These are phyloP conservation scores for Annona cherimola DNA, from an alignment of 164 flowering plant species.

Conservation along the genomic window DNA sequence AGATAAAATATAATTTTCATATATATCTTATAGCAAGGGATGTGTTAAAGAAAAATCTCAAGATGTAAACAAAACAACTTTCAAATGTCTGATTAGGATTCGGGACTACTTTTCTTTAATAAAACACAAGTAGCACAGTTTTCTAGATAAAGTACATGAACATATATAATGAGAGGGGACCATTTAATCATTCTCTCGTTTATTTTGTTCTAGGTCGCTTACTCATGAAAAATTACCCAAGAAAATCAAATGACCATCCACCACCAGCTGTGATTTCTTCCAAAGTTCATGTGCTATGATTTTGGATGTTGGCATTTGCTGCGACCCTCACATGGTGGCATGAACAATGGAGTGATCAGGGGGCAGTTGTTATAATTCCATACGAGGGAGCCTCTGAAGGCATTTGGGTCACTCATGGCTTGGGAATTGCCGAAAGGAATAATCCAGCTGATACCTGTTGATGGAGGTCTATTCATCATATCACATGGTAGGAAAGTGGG, in stretches of 20 bases:
- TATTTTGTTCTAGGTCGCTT: too few relatives aligned
- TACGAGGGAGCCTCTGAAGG: not conserved
- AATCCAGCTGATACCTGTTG: not conserved
- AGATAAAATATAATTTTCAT: too few relatives aligned
- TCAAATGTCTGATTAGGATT: too few relatives aligned
- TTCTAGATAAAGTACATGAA: too few relatives aligned
- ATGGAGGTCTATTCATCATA: conserved; percentile 7
- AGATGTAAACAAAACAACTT: too few relatives aligned
- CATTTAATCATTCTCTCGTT: too few relatives aligned
- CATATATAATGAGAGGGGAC: too few relatives aligned
- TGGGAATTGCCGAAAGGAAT: not conserved
- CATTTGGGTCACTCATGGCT: not conserved
- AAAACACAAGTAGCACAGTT: too few relatives aligned
- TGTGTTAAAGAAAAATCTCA: too few relatives aligned
- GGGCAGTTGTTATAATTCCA: not conserved
- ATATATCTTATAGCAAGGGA: too few relatives aligned
- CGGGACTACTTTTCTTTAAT: too few relatives aligned
- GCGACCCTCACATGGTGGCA: conserved; percentile 11
- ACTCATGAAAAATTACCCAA: too few relatives aligned
- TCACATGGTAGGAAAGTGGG: conserved; percentile 6
- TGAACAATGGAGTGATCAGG: conserved; percentile 1
- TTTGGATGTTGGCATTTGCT: conserved; percentile 8
- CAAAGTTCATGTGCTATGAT: conserved; percentile 6
- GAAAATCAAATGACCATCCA: not conserved
- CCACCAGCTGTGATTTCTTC: not conserved